These are phyloP conservation scores for Luffa aegyptiaca DNA, from an alignment of 306 rosid genomes.

Conservation along the genomic window DNA sequence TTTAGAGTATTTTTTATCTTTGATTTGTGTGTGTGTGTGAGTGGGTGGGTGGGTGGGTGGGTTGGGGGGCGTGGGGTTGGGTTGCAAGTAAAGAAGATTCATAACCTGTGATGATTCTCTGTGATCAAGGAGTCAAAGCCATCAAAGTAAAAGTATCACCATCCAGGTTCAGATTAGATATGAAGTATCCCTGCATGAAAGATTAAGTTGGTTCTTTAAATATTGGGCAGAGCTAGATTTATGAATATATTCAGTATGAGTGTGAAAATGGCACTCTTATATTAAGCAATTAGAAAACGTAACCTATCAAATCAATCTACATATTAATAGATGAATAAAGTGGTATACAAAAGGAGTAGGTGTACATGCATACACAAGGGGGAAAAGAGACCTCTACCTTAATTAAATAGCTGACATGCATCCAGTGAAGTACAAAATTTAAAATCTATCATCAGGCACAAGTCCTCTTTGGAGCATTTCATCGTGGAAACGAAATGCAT, in stretches of 20 bases:
- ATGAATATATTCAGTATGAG: neutral
- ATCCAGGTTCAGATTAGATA: neutral
- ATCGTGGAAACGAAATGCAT: conserved; percentile 80
- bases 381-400: conserved; percentile 22
- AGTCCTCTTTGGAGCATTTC: conserved; percentile 88
- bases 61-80: neutral
- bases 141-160: neutral
- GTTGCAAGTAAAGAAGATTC: neutral
- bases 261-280: neutral
- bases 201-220: neutral
- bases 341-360: neutral
- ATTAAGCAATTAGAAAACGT: neutral
- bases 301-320: neutral
- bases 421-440: conserved; percentile 12
- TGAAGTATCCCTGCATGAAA: conserved; percentile 2
- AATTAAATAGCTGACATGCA: neutral
- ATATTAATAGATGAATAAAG: neutral
- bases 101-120: neutral
- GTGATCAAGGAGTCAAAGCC: neutral
- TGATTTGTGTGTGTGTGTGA: too few relatives aligned
- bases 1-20: too few relatives aligned
- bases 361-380: neutral
- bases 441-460: conserved; percentile 82
- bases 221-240: neutral
- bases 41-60: too few relatives aligned